phyloP scores from a whole-genome alignment of 2,329 filamentous ascomycete genomes.

The Amauroascus niger region DNA sequence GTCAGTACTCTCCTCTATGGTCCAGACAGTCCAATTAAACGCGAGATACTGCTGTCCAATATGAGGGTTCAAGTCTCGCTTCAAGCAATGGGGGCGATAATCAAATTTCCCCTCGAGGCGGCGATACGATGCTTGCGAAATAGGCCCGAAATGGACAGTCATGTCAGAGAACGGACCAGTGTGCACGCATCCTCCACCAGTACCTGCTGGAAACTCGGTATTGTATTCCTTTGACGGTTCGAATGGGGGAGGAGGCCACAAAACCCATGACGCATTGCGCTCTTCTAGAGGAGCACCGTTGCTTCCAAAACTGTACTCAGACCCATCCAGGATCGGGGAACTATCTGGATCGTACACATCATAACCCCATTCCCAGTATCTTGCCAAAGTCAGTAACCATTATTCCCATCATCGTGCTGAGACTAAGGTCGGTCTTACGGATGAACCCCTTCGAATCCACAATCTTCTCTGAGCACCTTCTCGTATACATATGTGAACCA shows the following conservation, averaged over 20 bases:
- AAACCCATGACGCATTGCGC: slow-evolving; percentile 1
- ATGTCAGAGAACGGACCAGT: slow-evolving; percentile 27
- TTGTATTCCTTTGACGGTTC: slow-evolving; percentile 27
- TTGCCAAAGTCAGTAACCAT: not conserved
- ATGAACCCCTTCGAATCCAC: slow-evolving; percentile 32
- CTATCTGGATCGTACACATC: slow-evolving; percentile 18
- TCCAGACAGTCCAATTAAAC: slow-evolving; percentile 15
- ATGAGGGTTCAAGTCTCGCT: slow-evolving; percentile 30
- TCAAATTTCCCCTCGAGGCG: slow-evolving; percentile 13
- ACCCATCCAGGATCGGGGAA: slow-evolving; percentile 24
- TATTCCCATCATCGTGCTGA: not conserved
- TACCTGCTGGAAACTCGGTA: slow-evolving; percentile 12
- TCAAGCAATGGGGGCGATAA: slow-evolving; percentile 32
- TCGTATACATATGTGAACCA: slow-evolving; percentile 33
- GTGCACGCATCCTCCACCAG: slow-evolving; percentile 26
- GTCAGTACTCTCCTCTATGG: slow-evolving; percentile 14
- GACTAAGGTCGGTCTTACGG: slow-evolving; percentile 18
- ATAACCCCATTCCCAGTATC: slow-evolving; percentile 27
- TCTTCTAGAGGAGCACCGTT: slow-evolving; percentile 18
- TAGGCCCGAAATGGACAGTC: slow-evolving; percentile 31
- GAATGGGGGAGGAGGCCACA: slow-evolving; percentile 9
- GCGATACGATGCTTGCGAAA: slow-evolving; percentile 9
- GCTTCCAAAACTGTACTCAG: slow-evolving; percentile 24
- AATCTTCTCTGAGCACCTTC: slow-evolving; percentile 32
- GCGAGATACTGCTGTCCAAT: slow-evolving; percentile 11